phyloP scores from a whole-genome alignment of 2,329 filamentous ascomycete species.

The Diaporthe eres region DNA sequence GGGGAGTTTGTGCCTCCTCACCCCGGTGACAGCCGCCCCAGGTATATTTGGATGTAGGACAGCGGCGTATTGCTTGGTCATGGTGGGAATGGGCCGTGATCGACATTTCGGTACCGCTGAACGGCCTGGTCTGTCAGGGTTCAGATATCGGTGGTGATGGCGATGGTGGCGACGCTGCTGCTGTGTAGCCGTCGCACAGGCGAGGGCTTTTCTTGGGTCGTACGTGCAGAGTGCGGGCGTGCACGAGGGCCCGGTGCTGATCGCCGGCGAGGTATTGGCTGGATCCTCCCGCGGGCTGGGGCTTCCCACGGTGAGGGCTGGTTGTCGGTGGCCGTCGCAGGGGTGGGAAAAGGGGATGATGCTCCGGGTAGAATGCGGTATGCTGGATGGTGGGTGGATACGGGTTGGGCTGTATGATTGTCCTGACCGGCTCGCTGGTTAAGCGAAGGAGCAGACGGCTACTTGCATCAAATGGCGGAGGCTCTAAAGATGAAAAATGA shows the following conservation, averaged over 20 bases:
- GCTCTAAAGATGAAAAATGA: background rate
- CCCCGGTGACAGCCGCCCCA: slow-evolving; percentile 17
- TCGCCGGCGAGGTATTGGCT: slow-evolving; percentile 1
- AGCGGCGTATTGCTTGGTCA: background rate
- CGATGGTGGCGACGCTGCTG: background rate
- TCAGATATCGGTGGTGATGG: background rate
- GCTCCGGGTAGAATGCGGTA: background rate
- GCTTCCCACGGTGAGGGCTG: background rate
- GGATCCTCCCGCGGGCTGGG: background rate
- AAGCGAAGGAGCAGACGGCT: slow-evolving; percentile 1
- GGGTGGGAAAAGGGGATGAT: background rate
- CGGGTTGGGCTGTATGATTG: background rate
- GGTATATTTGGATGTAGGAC: background rate
- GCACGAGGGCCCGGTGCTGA: slow-evolving; percentile 2
- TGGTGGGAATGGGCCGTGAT: background rate
- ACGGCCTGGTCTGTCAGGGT: background rate
- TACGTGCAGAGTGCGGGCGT: background rate
- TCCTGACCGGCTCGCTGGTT: background rate
- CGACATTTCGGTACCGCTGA: background rate
- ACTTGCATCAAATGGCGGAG: slow-evolving; percentile 5
- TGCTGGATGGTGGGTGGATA: background rate
- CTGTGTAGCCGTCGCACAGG: slow-evolving; percentile 24
- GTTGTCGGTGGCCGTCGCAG: background rate
- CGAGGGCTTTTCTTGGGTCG: background rate
- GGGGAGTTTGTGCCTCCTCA: background rate